Percentiles rank a stretch among this genome's conserved stretches.
phyloP scores from a whole-genome alignment of 2,329 filamentous ascomycete species.

The Colletotrichum sojae region DNA sequence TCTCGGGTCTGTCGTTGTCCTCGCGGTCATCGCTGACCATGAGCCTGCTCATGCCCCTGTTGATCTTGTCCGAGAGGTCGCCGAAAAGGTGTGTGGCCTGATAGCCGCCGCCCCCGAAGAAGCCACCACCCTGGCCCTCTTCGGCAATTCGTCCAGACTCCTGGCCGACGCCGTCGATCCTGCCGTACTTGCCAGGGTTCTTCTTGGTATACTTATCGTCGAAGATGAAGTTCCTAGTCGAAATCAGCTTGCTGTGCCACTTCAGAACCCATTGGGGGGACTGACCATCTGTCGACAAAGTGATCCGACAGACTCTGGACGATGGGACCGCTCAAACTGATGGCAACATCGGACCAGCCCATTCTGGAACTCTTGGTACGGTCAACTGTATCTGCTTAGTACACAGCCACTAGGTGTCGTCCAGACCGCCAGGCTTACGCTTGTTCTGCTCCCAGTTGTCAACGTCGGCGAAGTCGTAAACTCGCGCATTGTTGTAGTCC shows the following conservation, averaged over 20 bases:
- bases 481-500: conserved; percentile 91
- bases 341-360: conserved; percentile 91
- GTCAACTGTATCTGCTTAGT: conserved; percentile 67
- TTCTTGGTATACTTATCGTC: conserved; percentile 80
- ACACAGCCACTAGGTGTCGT: background rate
- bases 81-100: conserved; percentile 55
- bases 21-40: conserved; percentile 52
- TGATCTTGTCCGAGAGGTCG: conserved; percentile 60
- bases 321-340: conserved; percentile 82
- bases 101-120: conserved; percentile 42
- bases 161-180: conserved; percentile 42
- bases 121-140: conserved; percentile 38
- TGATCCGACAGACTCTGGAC: conserved; percentile 82
- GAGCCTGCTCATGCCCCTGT: conserved; percentile 55
- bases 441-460: conserved; percentile 88
- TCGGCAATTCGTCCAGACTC: conserved; percentile 34
- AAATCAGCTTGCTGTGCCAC: conserved; percentile 32
- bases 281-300: conserved; percentile 83
- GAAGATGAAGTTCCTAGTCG: conserved; percentile 83
- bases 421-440: conserved; percentile 54
- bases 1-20: conserved; percentile 36
- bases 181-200: conserved; percentile 65
- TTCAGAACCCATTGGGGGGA: background rate
- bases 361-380: conserved; percentile 85
- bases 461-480: conserved; percentile 86